Conservation (phyloP, 306 rosid species). For the Dryas octopetala region DNA sequence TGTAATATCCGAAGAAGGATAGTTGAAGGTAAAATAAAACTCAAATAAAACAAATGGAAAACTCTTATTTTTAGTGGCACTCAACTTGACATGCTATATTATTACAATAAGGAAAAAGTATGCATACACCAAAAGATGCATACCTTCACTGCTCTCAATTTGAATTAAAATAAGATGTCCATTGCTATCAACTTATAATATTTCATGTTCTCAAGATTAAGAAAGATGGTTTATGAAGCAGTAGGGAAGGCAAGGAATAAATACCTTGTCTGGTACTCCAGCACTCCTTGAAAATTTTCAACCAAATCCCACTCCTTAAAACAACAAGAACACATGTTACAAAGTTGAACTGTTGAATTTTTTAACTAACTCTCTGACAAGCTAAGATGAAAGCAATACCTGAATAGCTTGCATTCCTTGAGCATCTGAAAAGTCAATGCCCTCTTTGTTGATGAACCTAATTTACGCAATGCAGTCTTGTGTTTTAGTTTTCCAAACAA, state of each 20-base stretch:
- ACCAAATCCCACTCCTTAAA: slow-evolving; percentile 96
- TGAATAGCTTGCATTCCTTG: slow-evolving; percentile 94
- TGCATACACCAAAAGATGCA: background rate
- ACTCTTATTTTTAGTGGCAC: background rate
- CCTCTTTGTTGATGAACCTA: slow-evolving; percentile 90
- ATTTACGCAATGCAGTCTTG: slow-evolving; percentile 15
- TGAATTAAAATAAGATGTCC: background rate
- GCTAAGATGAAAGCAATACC: slow-evolving; percentile 46
- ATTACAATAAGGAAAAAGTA: slow-evolving; percentile 12
- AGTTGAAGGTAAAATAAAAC: slow-evolving; percentile 17
- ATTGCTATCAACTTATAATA: slow-evolving; percentile 1
- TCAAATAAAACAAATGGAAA: slow-evolving; percentile 2
- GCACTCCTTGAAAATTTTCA: slow-evolving; percentile 87
- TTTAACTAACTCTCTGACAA: slow-evolving; percentile 30
- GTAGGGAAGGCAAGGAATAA: slow-evolving; percentile 22
- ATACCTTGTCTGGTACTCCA: slow-evolving; percentile 98
- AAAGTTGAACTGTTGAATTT: slow-evolving; percentile 24
- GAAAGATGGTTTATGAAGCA: slow-evolving; percentile 15
- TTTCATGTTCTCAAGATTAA: background rate
- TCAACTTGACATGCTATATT: slow-evolving; percentile 1
- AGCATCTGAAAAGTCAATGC: slow-evolving; percentile 98
- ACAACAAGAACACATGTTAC: slow-evolving; percentile 23
- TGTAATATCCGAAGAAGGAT: slow-evolving; percentile 15
- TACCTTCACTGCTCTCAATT: background rate
- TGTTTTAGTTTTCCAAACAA: background rate